Percentiles rank a stretch among this genome's conserved stretches.
These are phyloP conservation scores for Cadophora sp. DNA, from an alignment of 2,329 filamentous ascomycete species.

Conservation along the genomic window DNA sequence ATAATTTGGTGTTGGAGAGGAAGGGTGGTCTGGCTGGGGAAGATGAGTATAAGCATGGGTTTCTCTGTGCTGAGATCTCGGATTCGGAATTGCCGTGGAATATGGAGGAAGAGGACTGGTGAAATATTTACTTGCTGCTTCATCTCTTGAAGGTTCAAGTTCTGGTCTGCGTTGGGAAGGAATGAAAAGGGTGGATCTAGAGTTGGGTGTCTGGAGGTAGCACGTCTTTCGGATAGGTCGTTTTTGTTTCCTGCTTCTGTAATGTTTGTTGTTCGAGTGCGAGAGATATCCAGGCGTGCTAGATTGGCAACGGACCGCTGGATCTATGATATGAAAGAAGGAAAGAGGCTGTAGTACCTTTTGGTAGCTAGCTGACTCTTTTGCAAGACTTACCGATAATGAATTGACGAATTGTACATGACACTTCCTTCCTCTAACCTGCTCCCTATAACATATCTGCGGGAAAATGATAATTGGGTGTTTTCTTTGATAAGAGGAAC, in stretches of 20 bases:
- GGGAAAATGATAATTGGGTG: too few relatives aligned
- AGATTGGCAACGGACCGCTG: neutral
- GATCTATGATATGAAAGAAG: neutral
- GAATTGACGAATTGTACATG: neutral
- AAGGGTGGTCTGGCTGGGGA: slow-evolving; percentile 10
- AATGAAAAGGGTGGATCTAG: neutral
- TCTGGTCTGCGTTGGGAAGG: neutral
- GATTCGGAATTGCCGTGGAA: slow-evolving; percentile 29
- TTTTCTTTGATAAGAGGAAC: too few relatives aligned
- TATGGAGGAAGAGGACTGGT: slow-evolving; percentile 26
- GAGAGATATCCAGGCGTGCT: slow-evolving; percentile 6
- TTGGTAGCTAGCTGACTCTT: neutral
- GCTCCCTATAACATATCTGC: too few relatives aligned
- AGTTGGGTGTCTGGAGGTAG: neutral
- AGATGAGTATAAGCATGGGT: slow-evolving; percentile 13
- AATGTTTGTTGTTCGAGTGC: neutral
- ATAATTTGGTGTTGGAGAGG: slow-evolving; percentile 24
- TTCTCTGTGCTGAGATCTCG: slow-evolving; percentile 27
- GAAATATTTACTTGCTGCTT: neutral
- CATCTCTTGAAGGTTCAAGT: neutral
- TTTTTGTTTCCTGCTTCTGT: neutral
- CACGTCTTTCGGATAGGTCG: neutral
- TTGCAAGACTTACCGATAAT: neutral
- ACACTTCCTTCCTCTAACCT: too few relatives aligned
- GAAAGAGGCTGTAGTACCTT: neutral